A percentile compares a stretch with the other conserved stretches of the same genome.
These are phyloP conservation scores for Lycium ferocissimum DNA, from an alignment of 257 asterid species.

Conservation along the genomic window DNA sequence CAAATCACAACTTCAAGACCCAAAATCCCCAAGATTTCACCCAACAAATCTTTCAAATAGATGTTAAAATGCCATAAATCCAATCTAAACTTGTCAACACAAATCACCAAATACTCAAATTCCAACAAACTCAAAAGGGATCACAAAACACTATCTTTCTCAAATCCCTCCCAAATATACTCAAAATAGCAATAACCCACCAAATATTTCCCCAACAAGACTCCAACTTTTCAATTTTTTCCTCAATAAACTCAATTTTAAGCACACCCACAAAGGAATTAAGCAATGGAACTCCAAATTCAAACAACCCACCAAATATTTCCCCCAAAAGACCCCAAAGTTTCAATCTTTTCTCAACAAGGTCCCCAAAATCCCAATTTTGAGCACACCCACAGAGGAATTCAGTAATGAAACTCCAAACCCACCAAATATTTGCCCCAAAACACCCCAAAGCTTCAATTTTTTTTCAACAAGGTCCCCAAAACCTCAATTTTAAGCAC, in stretches of 20 bases:
- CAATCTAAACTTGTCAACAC: slow-evolving; percentile 22
- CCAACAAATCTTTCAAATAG: background rate
- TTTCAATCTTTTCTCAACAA: background rate
- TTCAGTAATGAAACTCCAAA: background rate
- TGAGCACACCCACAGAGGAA: slow-evolving; percentile 22
- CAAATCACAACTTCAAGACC: slow-evolving; percentile 25
- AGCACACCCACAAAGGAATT: slow-evolving; percentile 12
- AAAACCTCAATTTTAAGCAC: slow-evolving; percentile 28
- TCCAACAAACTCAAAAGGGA: slow-evolving; percentile 25
- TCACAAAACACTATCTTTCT: slow-evolving; percentile 12
- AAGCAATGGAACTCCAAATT: background rate
- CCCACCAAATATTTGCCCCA: background rate
- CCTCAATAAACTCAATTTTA: background rate
- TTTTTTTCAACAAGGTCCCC: background rate
- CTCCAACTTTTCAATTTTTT: background rate
- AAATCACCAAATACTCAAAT: slow-evolving; percentile 16
- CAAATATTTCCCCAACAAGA: background rate
- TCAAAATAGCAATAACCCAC: slow-evolving; percentile 12
- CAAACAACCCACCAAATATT: background rate
- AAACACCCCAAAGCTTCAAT: background rate
- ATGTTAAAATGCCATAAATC: background rate
- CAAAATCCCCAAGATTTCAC: slow-evolving; percentile 6
- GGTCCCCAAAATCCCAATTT: slow-evolving; percentile 25
- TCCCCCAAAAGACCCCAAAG: background rate
- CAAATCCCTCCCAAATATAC: slow-evolving; percentile 7